These are phyloP conservation scores for Wickerhamiella spandovensis DNA, from an alignment of 805 yeast genomes.

Conservation along the genomic window DNA sequence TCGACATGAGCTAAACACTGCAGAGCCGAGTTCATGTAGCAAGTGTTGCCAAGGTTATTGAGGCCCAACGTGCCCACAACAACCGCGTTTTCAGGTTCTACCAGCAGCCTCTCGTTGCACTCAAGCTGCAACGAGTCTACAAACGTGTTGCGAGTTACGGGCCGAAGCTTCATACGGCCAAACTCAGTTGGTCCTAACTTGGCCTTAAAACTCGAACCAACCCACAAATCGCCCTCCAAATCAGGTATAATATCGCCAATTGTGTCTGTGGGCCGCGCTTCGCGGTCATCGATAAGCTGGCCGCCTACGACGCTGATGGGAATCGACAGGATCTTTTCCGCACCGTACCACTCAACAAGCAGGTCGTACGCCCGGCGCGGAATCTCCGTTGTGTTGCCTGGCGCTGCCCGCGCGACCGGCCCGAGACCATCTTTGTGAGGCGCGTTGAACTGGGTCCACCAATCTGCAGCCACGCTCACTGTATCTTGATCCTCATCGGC, in stretches of 20 bases:
- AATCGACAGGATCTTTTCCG: constrained; percentile 2
- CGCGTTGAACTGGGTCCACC: constrained; percentile 2
- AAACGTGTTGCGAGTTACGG: not conserved
- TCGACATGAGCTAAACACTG: constrained; percentile 82
- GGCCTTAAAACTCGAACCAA: not conserved
- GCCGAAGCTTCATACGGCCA: not conserved
- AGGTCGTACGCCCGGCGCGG: constrained; percentile 1
- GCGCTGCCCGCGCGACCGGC: not conserved
- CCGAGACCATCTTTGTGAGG: not conserved
- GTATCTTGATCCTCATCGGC: not conserved
- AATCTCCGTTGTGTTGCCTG: not conserved
- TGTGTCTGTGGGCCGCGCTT: not conserved
- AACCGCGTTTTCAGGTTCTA: constrained; percentile 63
- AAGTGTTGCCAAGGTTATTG: constrained; percentile 73
- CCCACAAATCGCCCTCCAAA: constrained; percentile 1
- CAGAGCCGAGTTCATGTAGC: constrained; percentile 87
- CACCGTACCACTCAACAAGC: constrained; percentile 9
- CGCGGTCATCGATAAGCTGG: not conserved
- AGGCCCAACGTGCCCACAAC: constrained; percentile 74
- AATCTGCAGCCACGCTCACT: not conserved
- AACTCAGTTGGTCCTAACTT: not conserved
- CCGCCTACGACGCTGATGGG: constrained; percentile 2
- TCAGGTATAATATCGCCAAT: constrained; percentile 2
- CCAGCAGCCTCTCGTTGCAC: constrained; percentile 7
- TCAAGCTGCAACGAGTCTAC: constrained; percentile 1